Evolutionary conservation across 2,329 filamentous ascomycete genomes (phyloP).

Genomic region (Hymenoscyphus repandus): DNA sequence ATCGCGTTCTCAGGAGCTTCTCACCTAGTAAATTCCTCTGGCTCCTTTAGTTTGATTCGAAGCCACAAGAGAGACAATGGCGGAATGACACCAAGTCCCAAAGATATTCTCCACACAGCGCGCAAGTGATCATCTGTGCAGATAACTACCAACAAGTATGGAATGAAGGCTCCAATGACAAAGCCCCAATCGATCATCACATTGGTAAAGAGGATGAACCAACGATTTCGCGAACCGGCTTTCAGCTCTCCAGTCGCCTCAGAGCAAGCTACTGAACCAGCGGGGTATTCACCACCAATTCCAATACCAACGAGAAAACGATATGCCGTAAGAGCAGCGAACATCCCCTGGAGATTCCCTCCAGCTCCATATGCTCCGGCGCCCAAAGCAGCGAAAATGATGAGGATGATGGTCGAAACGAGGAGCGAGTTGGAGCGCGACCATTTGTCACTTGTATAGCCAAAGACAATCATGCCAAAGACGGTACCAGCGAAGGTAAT

Average conservation of each 20-base stretch:
- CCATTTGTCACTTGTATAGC: constrained; percentile 76
- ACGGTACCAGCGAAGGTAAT: constrained; percentile 88
- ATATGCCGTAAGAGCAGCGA: constrained; percentile 75
- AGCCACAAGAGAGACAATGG: constrained; percentile 66
- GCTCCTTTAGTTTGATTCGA: constrained; percentile 69
- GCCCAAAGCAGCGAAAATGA: constrained; percentile 76
- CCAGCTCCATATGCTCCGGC: constrained; percentile 72
- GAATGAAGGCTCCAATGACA: constrained; percentile 71
- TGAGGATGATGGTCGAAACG: constrained; percentile 74
- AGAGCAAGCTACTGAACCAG: constrained; percentile 76
- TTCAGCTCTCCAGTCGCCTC: constrained; percentile 82
- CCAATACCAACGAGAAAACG: constrained; percentile 76
- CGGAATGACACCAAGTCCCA: constrained; percentile 76
- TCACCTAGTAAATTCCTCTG: constrained; percentile 62
- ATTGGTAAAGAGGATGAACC: constrained; percentile 90
- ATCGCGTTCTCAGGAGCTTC: background rate
- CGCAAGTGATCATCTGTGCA: constrained; percentile 52
- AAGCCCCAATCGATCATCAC: constrained; percentile 83
- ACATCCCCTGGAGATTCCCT: constrained; percentile 64
- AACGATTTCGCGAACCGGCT: constrained; percentile 73
- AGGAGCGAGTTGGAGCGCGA: constrained; percentile 79
- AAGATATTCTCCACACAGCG: constrained; percentile 74
- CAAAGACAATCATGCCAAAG: constrained; percentile 74
- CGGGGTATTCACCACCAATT: constrained; percentile 79
- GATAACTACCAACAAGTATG: constrained; percentile 58